Conservation (phyloP, 805 yeast species). For the Sugiyamaella qingdaonensis region DNA sequence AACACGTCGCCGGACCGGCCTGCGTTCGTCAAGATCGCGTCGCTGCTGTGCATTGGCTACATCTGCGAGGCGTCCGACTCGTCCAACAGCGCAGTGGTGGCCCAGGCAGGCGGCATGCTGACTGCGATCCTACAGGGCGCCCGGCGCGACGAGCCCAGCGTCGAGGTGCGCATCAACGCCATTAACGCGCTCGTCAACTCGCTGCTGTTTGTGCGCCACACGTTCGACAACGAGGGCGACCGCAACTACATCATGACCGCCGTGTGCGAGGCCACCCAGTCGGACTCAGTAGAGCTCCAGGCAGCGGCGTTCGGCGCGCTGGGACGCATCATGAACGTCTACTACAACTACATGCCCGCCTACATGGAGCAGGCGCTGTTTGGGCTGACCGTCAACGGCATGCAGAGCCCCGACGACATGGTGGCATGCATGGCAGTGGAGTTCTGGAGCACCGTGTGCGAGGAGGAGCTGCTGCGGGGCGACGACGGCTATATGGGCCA, state of each 20-base stretch:
- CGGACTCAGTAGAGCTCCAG: constrained; percentile 73
- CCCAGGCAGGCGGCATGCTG: constrained; percentile 86
- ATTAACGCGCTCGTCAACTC: constrained; percentile 88
- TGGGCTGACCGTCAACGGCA: constrained; percentile 80
- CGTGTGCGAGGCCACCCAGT: constrained; percentile 98
- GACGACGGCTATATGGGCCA: constrained; percentile 32
- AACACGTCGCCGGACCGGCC: constrained; percentile 79
- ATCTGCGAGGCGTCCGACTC: constrained; percentile 96
- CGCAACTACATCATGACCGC: constrained; percentile 97
- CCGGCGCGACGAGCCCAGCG: constrained; percentile 70
- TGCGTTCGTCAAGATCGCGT: constrained; percentile 76
- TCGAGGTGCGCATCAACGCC: constrained; percentile 80
- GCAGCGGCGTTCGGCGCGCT: constrained; percentile 95
- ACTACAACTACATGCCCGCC: constrained; percentile 84
- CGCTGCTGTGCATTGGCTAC: constrained; percentile 86
- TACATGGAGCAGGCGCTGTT: constrained; percentile 97
- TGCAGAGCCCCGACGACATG: constrained; percentile 76
- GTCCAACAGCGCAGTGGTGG: constrained; percentile 62
- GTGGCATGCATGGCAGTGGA: constrained; percentile 98
- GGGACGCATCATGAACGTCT: constrained; percentile 84
- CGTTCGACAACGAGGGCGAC: constrained; percentile 91
- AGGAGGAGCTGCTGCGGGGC: constrained; percentile 72
- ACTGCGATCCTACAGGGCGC: constrained; percentile 98
- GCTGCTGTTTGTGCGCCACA: constrained; percentile 78
- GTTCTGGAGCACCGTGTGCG: constrained; percentile 99